phyloP scores from a whole-genome alignment of 2,329 filamentous ascomycete genomes.

The Hymenotorrendiella dingleyae region DNA sequence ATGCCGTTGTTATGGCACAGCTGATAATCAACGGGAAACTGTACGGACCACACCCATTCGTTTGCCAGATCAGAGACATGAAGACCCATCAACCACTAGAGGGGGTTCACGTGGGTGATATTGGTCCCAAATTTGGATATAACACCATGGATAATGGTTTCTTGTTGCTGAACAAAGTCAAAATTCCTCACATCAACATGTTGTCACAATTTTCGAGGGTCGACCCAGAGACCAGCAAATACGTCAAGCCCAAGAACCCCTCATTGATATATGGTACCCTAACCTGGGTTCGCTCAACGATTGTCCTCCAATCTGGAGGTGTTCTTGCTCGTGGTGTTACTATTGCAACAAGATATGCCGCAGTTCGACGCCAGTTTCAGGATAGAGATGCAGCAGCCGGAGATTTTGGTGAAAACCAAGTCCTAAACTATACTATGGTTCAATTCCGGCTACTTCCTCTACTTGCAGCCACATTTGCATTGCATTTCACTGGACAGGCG shows the following conservation, averaged over 20 bases:
- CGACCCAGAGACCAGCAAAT: conserved; percentile 62
- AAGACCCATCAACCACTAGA: conserved; percentile 64
- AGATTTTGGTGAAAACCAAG: conserved; percentile 61
- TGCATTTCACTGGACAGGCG: conserved; percentile 70
- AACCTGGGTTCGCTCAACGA: conserved; percentile 68
- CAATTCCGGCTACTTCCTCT: conserved; percentile 68
- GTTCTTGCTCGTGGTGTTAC: conserved; percentile 71
- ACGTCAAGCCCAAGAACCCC: conserved; percentile 59
- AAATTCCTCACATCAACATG: conserved; percentile 70
- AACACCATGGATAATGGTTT: conserved; percentile 70
- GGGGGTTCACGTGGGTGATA: conserved; percentile 70
- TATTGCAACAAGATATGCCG: conserved; percentile 69
- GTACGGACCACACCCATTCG: conserved; percentile 71
- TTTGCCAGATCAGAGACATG: conserved; percentile 67
- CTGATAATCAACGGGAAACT: conserved; percentile 62
- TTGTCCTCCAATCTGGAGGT: conserved; percentile 66
- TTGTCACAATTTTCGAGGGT: conserved; percentile 64
- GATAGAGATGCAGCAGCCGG: conserved; percentile 60
- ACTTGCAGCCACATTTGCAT: conserved; percentile 67
- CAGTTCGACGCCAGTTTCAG: conserved; percentile 72
- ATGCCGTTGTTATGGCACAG: conserved; percentile 75
- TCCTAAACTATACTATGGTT: conserved; percentile 77
- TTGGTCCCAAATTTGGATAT: conserved; percentile 54
- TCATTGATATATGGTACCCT: conserved; percentile 69
- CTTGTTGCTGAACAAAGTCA: conserved; percentile 69